Percentiles rank a stretch among this genome's conserved stretches.
These are phyloP conservation scores for Geranium brycei DNA, from an alignment of 345 rosid species.

Conservation along the genomic window DNA sequence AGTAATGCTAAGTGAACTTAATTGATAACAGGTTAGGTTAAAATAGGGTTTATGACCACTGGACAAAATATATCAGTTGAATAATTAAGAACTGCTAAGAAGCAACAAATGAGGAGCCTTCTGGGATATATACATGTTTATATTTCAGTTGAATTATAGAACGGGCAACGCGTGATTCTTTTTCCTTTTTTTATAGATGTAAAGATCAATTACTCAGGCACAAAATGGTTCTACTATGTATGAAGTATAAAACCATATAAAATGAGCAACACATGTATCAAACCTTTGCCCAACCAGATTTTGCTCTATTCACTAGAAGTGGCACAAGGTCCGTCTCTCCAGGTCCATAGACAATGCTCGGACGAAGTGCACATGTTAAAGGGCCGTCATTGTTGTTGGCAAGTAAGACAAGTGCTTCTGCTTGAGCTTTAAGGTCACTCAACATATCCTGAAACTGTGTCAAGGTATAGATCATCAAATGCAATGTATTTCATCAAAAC, in stretches of 20 bases:
- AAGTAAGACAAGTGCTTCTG: conserved; percentile 57
- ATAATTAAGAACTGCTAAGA: neutral
- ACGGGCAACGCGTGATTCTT: neutral
- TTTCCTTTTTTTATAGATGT: no score
- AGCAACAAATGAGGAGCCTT: neutral
- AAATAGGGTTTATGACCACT: neutral
- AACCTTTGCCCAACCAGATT: conserved; percentile 83
- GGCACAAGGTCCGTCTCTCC: conserved; percentile 57
- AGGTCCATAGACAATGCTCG: conserved; percentile 86
- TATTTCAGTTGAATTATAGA: no score
- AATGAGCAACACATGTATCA: conserved; percentile 8
- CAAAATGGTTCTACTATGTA: neutral
- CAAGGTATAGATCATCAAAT: conserved; percentile 9
- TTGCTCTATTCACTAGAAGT: conserved; percentile 46
- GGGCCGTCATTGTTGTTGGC: conserved; percentile 73
- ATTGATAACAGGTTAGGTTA: neutral
- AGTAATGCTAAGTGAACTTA: neutral
- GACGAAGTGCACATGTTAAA: conserved; percentile 81
- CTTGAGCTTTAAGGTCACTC: conserved; percentile 88
- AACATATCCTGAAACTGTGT: conserved; percentile 51
- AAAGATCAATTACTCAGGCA: neutral
- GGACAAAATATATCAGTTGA: neutral
- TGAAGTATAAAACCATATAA: neutral
- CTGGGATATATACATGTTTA: neutral
- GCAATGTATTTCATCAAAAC: conserved; percentile 11